A percentile compares a stretch with the other conserved stretches of the same genome.
These are phyloP conservation scores for Diplodia intermedia DNA, from an alignment of 2,329 filamentous ascomycete genomes.

Conservation along the genomic window DNA sequence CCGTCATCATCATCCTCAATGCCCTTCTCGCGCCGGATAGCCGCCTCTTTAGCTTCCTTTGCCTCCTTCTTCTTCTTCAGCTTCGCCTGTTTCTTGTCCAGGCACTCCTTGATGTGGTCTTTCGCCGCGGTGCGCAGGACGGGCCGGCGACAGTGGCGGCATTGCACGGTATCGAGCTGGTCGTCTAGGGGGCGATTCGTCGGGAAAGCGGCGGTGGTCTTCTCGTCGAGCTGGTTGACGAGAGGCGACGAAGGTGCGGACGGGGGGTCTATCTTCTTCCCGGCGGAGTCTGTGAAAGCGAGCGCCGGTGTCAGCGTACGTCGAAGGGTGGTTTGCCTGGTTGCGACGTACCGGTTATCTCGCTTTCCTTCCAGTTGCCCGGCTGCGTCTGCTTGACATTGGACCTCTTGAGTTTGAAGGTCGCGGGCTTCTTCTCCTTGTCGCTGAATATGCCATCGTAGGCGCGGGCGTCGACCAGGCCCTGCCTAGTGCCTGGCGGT, in stretches of 20 bases:
- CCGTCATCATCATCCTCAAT: constrained; percentile 52
- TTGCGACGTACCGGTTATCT: constrained; percentile 63
- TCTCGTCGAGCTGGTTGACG: constrained; percentile 72
- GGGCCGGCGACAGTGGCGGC: constrained; percentile 94
- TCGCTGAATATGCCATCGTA: constrained; percentile 47
- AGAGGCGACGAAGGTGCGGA: constrained; percentile 43
- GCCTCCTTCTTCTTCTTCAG: constrained; percentile 68
- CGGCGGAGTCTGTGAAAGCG: constrained; percentile 26
- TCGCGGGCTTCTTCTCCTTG: constrained; percentile 50
- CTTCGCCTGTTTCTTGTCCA: constrained; percentile 79
- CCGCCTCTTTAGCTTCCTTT: constrained; percentile 61
- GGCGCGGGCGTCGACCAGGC: constrained; percentile 42
- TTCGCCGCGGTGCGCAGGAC: constrained; percentile 77
- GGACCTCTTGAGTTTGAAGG: constrained; percentile 63
- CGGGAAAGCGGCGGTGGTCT: constrained; percentile 77
- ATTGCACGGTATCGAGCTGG: constrained; percentile 75
- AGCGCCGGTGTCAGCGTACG: not conserved
- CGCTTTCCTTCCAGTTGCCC: constrained; percentile 74
- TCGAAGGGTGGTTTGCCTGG: not conserved
- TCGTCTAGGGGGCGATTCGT: constrained; percentile 85
- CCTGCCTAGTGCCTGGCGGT: constrained; percentile 36
- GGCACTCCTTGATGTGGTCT: constrained; percentile 81
- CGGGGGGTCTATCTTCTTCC: constrained; percentile 26
- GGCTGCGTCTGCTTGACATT: constrained; percentile 69
- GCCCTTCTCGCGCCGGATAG: constrained; percentile 55